Percentiles rank a stretch among this genome's conserved stretches.
These are phyloP conservation scores for Phaseolus lunatus DNA, from an alignment of 306 rosid species.

Conservation along the genomic window DNA sequence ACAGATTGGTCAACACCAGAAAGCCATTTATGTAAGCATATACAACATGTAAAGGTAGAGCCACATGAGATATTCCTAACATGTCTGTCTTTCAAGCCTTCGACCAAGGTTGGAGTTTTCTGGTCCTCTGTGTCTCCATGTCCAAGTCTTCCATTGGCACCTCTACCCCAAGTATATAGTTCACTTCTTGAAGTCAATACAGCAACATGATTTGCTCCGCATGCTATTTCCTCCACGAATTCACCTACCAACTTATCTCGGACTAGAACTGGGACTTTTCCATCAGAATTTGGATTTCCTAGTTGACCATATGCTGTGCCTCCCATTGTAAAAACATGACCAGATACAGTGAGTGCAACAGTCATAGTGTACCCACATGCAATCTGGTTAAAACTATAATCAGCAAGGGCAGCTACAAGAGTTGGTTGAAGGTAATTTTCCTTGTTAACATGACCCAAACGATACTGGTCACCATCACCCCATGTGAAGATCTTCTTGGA, in stretches of 20 bases:
- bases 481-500: constrained; percentile 83
- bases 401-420: constrained; percentile 82
- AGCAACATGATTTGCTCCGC: constrained; percentile 85
- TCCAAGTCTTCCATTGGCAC: constrained; percentile 95
- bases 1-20: constrained; percentile 92
- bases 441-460: constrained; percentile 87
- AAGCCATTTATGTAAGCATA: constrained; percentile 95
- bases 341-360: constrained; percentile 85
- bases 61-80: constrained; percentile 87
- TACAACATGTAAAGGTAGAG: constrained; percentile 77
- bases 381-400: constrained; percentile 82
- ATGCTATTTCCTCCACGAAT: constrained; percentile 87
- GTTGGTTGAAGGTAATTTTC: constrained; percentile 85
- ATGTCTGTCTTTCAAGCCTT: constrained; percentile 85
- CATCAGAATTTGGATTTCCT: constrained; percentile 85
- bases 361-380: constrained; percentile 90
- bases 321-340: constrained; percentile 96
- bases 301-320: constrained; percentile 76
- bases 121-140: constrained; percentile 80
- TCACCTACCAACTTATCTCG: constrained; percentile 87
- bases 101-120: constrained; percentile 80
- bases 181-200: constrained; percentile 93
- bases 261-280: constrained; percentile 77
- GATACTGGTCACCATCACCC: constrained; percentile 95
- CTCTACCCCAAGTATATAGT: constrained; percentile 94